Evolutionary conservation across 805 yeast species (phyloP), one percentile per base, ranked within the genome.

Genomic region (Kodamaea laetipori): DNA sequence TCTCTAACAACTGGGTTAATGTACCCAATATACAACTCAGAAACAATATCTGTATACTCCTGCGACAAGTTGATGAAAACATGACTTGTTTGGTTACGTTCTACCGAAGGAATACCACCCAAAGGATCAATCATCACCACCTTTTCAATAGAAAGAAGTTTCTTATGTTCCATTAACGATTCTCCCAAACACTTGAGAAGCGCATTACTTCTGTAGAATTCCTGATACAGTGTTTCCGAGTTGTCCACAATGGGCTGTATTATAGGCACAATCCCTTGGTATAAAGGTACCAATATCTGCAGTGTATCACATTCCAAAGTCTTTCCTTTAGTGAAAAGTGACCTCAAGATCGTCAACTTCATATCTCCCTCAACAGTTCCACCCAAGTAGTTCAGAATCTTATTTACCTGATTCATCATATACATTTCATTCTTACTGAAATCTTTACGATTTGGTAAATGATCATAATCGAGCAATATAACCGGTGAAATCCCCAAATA

Each of bases 101-200:
- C 96, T 17, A 81, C 69, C 0, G 95, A 85, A 0, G 98, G 98
- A 5, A 89, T 84, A 0, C 99, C 99, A 1, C 99, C 99, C 13
- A 76, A 60, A 1, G 82, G 78, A 54, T 90, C 97, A 23, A 94
- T 69, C 49, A 83, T 81, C 6, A 92, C 78, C 21, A 92, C 65
- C 52, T 94, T 94, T 50, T 94, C 99, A 33, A 94, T 76, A 0
- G 82, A 70, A 19, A 72, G 50, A 38, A 66, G 66, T 37, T 56
- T 41, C 34, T 58, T 47, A 13, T 56, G 46, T 3, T 57, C 49
- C 25, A 64, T 43, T 15, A 69, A 47, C 25, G 60, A 45, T 4
- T 61, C 39, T 36, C 66, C 55, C 3, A 69, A 41, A 10, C 52
- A 49, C 35, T 44, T 49, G 24, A 71, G 45, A 5, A 69, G 54